These are phyloP conservation scores for Suhomyces guaymorum DNA, from an alignment of 1,139 yeast species.

Conservation along the genomic window DNA sequence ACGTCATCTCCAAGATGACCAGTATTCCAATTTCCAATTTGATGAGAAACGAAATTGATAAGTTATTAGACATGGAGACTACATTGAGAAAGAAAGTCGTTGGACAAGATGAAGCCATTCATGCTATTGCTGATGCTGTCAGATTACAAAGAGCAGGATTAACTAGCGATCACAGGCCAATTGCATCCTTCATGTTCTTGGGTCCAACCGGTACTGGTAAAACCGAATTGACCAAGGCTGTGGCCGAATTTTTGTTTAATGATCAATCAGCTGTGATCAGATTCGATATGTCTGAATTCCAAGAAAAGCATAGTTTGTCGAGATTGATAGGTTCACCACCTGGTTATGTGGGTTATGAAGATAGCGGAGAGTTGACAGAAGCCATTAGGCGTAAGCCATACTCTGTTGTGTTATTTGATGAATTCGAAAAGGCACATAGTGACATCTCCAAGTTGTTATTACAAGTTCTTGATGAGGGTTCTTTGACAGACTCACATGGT, in stretches of 20 bases:
- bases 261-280: slow-evolving; percentile 83
- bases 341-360: slow-evolving; percentile 95
- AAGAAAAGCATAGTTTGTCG: slow-evolving; percentile 88
- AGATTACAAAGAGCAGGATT: slow-evolving; percentile 95
- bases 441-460: slow-evolving; percentile 85
- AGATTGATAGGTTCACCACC: slow-evolving; percentile 97
- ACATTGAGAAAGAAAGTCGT: slow-evolving; percentile 75
- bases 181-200: slow-evolving; percentile 91
- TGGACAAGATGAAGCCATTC: slow-evolving; percentile 95
- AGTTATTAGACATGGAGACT: slow-evolving; percentile 82
- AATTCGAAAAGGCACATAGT: slow-evolving; percentile 94
- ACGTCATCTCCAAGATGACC: slow-evolving; percentile 89
- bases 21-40: slow-evolving; percentile 93
- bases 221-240: slow-evolving; percentile 88
- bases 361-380: slow-evolving; percentile 93
- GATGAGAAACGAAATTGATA: slow-evolving; percentile 92
- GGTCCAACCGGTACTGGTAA: slow-evolving; percentile 99
- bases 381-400: slow-evolving; percentile 95
- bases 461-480: slow-evolving; percentile 94
- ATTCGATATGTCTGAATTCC: slow-evolving; percentile 97
- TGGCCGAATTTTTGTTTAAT: slow-evolving; percentile 89
- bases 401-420: slow-evolving; percentile 89
- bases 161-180: slow-evolving; percentile 90
- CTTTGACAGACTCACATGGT: slow-evolving; percentile 92
- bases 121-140: slow-evolving; percentile 89